Conservation (phyloP, 108 stramenopile genomes). For the Parietichytrium sp. region DNA sequence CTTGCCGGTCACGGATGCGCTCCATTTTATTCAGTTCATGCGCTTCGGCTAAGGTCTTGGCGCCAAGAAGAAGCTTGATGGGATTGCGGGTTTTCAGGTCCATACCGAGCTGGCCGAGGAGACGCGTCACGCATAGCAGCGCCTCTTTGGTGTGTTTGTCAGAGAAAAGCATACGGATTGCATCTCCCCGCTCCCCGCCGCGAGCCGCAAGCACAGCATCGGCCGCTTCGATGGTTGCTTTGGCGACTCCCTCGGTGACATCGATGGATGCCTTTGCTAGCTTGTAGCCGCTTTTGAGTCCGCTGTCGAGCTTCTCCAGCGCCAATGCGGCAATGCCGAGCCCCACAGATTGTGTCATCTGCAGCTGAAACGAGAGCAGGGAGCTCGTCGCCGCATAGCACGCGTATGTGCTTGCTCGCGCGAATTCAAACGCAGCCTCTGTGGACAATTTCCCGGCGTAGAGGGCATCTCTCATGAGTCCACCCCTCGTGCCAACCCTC, state of each 20-base stretch:
- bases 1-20: background rate
- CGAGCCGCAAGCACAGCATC: background rate
- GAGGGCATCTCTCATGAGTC: background rate
- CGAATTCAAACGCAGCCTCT: background rate
- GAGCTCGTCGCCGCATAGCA: background rate
- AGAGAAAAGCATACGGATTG: background rate
- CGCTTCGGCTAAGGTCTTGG: background rate
- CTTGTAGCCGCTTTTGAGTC: background rate
- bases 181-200: conserved; percentile 1
- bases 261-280: background rate
- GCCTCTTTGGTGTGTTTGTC: background rate
- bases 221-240: background rate
- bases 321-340: background rate
- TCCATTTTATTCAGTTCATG: background rate
- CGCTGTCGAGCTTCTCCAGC: background rate
- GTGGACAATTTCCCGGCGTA: background rate
- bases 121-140: background rate
- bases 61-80: background rate
- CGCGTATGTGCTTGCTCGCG: background rate
- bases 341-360: background rate
- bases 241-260: background rate
- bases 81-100: background rate
- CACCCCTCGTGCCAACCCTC: background rate
- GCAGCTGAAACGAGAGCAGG: background rate
- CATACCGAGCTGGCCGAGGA: background rate